These are phyloP conservation scores for Malbranchea zuffiana DNA, from an alignment of 2,329 filamentous ascomycete species.

Conservation along the genomic window DNA sequence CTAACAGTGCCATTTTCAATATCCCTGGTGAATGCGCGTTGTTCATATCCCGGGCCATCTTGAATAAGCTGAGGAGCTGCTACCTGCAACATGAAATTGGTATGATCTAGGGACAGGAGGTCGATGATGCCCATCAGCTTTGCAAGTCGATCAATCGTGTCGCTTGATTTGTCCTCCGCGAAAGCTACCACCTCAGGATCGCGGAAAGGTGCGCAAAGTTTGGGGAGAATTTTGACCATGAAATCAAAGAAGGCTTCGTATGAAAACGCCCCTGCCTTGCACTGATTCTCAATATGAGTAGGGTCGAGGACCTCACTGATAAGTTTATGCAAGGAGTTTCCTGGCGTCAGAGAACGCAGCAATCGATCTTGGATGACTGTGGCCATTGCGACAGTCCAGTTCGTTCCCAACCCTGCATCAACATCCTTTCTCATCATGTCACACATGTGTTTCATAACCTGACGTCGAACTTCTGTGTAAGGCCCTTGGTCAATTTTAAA, in stretches of 20 bases:
- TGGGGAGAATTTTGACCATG: constrained; percentile 51
- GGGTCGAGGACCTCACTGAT: constrained; percentile 53
- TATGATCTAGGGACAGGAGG: constrained; percentile 51
- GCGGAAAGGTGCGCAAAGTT: constrained; percentile 54
- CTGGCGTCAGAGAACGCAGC: constrained; percentile 47
- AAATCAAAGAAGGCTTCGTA: constrained; percentile 55
- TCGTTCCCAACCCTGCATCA: constrained; percentile 43
- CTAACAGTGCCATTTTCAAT: constrained; percentile 42
- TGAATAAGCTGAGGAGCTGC: constrained; percentile 50
- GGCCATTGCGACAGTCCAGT: constrained; percentile 57
- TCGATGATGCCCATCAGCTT: constrained; percentile 54
- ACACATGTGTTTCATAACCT: constrained; percentile 49
- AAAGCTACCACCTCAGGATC: constrained; percentile 49
- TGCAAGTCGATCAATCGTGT: constrained; percentile 48
- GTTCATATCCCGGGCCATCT: constrained; percentile 52
- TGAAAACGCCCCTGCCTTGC: constrained; percentile 50
- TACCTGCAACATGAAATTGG: constrained; percentile 53
- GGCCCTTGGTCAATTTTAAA: constrained; percentile 46
- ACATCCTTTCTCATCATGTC: constrained; percentile 49
- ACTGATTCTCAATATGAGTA: constrained; percentile 47
- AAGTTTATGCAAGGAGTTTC: constrained; percentile 50
- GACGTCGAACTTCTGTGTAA: constrained; percentile 42
- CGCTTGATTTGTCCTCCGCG: constrained; percentile 36
- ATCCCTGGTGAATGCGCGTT: constrained; percentile 47
- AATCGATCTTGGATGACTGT: constrained; percentile 53